A percentile compares a stretch with the other conserved stretches of the same genome.
These are phyloP conservation scores for Trametes sp. DNA, from an alignment of 1,284 basidiomycete genomes.

Conservation along the genomic window DNA sequence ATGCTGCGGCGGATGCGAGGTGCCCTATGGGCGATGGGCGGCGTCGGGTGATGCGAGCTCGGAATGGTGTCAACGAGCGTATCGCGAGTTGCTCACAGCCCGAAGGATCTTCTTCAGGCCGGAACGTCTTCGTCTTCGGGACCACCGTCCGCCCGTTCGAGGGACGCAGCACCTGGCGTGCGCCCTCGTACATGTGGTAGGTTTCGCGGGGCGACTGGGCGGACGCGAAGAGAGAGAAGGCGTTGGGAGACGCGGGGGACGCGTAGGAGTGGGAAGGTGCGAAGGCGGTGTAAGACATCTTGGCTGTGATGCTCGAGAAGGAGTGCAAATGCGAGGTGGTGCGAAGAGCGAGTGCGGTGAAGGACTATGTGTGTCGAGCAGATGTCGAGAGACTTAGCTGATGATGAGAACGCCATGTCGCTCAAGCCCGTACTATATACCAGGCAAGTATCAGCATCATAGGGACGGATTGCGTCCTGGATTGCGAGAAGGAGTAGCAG, in stretches of 20 bases:
- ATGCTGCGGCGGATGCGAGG: neutral
- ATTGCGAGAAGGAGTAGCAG: slow-evolving; percentile 12
- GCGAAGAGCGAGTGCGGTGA: slow-evolving; percentile 1
- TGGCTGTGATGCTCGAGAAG: slow-evolving; percentile 6
- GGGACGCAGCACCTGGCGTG: slow-evolving; percentile 29
- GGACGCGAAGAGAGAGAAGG: slow-evolving; percentile 36
- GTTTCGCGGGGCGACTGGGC: slow-evolving; percentile 39
- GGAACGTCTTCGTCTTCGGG: slow-evolving; percentile 30
- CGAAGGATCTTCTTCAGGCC: slow-evolving; percentile 36
- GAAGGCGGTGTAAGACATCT: slow-evolving; percentile 30
- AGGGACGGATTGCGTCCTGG: slow-evolving; percentile 21
- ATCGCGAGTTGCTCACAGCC: slow-evolving; percentile 12
- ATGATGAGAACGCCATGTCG: slow-evolving; percentile 11
- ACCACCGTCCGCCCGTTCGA: slow-evolving; percentile 18
- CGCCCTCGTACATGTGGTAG: slow-evolving; percentile 37
- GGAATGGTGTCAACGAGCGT: neutral
- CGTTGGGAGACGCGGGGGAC: slow-evolving; percentile 31
- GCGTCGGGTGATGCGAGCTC: neutral
- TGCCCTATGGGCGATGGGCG: neutral
- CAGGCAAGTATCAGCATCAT: neutral
- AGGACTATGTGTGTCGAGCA: neutral
- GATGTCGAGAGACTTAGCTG: slow-evolving; percentile 12
- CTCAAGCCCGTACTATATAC: slow-evolving; percentile 9
- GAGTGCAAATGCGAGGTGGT: neutral
- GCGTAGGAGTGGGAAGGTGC: slow-evolving; percentile 28